Conservation (phyloP, 2,329 filamentous ascomycete species). For the Talaromyces rugulosus region DNA sequence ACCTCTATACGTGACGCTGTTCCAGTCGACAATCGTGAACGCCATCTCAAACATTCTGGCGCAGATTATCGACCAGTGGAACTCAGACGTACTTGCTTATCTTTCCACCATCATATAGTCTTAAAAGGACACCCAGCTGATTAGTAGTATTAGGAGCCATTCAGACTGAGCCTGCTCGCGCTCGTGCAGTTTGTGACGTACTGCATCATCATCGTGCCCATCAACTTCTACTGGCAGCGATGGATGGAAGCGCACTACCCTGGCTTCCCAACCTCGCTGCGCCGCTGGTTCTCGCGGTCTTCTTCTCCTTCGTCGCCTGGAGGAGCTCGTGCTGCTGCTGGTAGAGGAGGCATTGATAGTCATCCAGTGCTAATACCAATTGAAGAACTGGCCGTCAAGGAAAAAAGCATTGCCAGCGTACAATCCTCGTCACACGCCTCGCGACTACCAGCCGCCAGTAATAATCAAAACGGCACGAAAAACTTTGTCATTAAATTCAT, state of each 20-base stretch:
- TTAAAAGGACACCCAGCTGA: not conserved
- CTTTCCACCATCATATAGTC: not conserved
- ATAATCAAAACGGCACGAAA: conserved; percentile 32
- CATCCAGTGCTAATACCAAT: conserved; percentile 16
- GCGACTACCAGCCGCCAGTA: not conserved
- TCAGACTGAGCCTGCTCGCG: conserved; percentile 61
- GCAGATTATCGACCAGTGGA: conserved; percentile 34
- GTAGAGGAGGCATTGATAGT: conserved; percentile 12
- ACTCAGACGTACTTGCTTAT: conserved; percentile 26
- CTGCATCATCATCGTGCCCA: conserved; percentile 68
- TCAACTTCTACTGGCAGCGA: conserved; percentile 83
- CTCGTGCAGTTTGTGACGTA: conserved; percentile 75
- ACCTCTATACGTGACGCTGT: conserved; percentile 29
- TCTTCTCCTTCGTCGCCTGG: conserved; percentile 18
- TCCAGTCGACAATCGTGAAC: conserved; percentile 35
- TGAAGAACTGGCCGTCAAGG: conserved; percentile 19
- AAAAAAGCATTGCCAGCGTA: conserved; percentile 7
- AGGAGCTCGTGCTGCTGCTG: conserved; percentile 32
- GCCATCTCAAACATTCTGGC: conserved; percentile 35
- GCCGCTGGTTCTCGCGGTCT: conserved; percentile 19
- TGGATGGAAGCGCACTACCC: conserved; percentile 73
- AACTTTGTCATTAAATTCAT: conserved; percentile 51
- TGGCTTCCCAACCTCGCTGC: conserved; percentile 46
- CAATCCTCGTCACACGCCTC: conserved; percentile 9
- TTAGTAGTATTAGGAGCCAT: conserved; percentile 45